Evolutionary conservation across 352 stramenopile species (phyloP), one percentile per base, ranked within the genome.

Genomic region (Thraustotheca clavata): DNA sequence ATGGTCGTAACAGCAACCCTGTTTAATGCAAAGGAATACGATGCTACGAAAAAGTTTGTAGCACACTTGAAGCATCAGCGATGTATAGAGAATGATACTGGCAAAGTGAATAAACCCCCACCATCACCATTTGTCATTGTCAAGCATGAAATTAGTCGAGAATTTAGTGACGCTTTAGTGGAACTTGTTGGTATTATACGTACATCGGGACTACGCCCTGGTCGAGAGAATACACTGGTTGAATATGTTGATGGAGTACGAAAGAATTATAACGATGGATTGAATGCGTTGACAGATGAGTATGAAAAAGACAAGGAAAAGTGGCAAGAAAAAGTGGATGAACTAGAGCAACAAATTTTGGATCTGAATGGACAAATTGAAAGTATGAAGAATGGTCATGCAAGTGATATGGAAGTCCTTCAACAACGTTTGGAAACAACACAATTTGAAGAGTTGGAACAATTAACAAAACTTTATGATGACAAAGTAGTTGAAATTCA

Each of bases 401-500:
- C 32, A 65, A 34, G 33, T 31, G 57, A 65, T 18, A 36, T 65
- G 35, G 57, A 65, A 3, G 26, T 40, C 32, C 31, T 9, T 8
- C 7, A 24, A 9, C 57, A 65, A 31, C 8, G 43, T 14, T 4
- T 52, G 24, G 57, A 65, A 22, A 54, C 35, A 18, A 48, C 20
- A 18, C 57, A 65, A 27, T 65, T 65, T 54, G 57, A 65, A 65
- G 57, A 65, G 36, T 34, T 65, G n/a, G 57, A 65, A 20, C 4
- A 12, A 11, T 46, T 65, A 11, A 65, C 57, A 3, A 20, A 65
- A 12, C 9, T 9, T n/a, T 65, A 54, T 26, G 57, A 65, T 32
- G 57, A 52, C 22, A 65, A 65, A 35, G 57, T 65, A 18, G 20
- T 65, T 14, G 57, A 65, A 16, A 65, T 65, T 34, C 57, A 65